Base-by-base conservation (phyloP, 192 early-diverging fungal species). In the Rhizophagus clarus region DNA sequence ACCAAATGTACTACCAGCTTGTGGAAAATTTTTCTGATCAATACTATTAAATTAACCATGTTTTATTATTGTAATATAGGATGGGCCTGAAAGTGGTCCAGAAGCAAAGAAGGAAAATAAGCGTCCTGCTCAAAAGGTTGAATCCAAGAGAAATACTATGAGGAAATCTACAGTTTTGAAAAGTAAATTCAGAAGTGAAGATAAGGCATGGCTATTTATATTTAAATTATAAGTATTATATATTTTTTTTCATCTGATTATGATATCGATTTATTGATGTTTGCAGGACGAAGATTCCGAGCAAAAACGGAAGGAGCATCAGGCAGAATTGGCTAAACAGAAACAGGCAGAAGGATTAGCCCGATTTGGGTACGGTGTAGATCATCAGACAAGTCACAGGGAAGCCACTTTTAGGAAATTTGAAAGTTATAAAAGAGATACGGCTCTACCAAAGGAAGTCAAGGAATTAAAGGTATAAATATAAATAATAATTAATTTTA, bases 361-460 rank as follows among this genome's bases (percentile, higher is more conserved):
- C 42, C 88, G 91, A 49, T 99, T 93, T 86, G 86, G 91, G 0
- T 93, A 93, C 51, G 88, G 84, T 8, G 87, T 87, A 1, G 88
- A 87, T 22, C 89, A 89, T 26, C 87, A 86, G 24, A 87, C 88
- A 62, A 88, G 87, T 61, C 90, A 95, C 62, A 87, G 93, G 67
- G 90, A 93, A 81, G 89, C 88, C 22, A 88, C 89, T 24, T 95
- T 97, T 82, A 90, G 90, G 74, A 94, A 94, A 84, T 98, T 97
- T 84, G 98, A 98, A 84, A 96, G 96, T 89, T 99, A 99, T 84
- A 92, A 94, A 83, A 89, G 94, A 79, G 98, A 98, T 73, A 89
- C 92, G 0, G 89, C 92, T 31, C 81, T 99, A 64, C 98, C 98
- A 10, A 92, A 91, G 72, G 91, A 94, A 64, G 91, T 93, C 32